Base-by-base conservation (phyloP, 768 basidiomycete species). In the Lactarius quietus region DNA sequence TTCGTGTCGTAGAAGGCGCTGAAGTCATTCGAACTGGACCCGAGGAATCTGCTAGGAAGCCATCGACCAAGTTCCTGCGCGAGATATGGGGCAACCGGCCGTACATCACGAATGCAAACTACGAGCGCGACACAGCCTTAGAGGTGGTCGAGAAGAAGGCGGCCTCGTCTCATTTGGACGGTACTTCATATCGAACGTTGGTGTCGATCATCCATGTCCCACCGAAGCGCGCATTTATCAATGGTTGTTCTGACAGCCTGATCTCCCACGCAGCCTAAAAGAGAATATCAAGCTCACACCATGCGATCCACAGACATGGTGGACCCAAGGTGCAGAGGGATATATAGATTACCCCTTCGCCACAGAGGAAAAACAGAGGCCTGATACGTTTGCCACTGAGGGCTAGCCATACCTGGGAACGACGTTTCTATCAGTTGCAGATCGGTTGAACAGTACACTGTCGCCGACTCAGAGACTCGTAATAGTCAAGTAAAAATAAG, bases 1-100 rank as follows among this genome's bases (percentile, higher is more conserved):
- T 75, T 39, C 78, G 79, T 68, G 57, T 76, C 51, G 61, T 76
- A 26, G 74, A 78, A 61, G 68, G 73, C 17, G 51, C 63, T 23
- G 23, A 62, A 3, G 28, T 29, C 39, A 28, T 63, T 9, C 35
- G n/a, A 31, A n/a, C n/a, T 15, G 61, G 57, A 23, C 17, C 14
- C 3, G n/a, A 7, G 9, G 67, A 63, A 29, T n/a, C 26, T 28
- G 35, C 6, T 1, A 8, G 18, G 20, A 41, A 31, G n/a, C 54
- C 59, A 5, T 70, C 71, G 7, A 72, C 69, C 61, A 65, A 73
- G 38, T 66, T 69, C 59, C 33, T 73, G 51, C 69, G 72, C 14
- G 66, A 70, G 3, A 65, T 73, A 18, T 74, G 73, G 73, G 62
- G 63, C 3, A 59, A 62, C 10, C 48, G 68, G 3, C 58, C 64